phyloP scores from a whole-genome alignment of 805 yeast species.

The Ascoidea tarda region DNA sequence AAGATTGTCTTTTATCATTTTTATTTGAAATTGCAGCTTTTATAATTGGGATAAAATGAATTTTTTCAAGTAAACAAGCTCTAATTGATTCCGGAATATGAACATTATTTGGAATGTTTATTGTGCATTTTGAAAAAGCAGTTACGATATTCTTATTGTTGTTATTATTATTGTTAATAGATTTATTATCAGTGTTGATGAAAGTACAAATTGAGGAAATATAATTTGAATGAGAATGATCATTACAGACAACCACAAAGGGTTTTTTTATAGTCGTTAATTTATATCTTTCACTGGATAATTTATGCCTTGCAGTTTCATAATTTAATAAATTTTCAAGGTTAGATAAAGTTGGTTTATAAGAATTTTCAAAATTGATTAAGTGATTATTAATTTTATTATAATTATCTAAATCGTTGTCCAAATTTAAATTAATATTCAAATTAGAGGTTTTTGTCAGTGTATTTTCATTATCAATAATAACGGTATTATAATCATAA shows the following conservation, averaged over 20 bases:
- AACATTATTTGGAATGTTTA: neutral
- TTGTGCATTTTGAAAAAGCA: neutral
- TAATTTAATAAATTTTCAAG: constrained; percentile 11
- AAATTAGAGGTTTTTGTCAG: neutral
- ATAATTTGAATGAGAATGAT: constrained; percentile 10
- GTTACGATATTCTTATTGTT: constrained; percentile 10
- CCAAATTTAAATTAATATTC: too few relatives aligned
- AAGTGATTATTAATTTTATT: neutral
- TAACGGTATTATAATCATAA: too few relatives aligned
- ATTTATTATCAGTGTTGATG: constrained; percentile 1
- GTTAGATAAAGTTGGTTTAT: neutral
- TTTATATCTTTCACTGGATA: constrained; percentile 26
- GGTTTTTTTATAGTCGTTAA: constrained; percentile 25
- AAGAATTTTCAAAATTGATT: neutral
- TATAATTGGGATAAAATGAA: constrained; percentile 41
- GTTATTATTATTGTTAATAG: constrained; percentile 15
- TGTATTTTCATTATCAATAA: too few relatives aligned
- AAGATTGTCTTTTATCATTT: neutral
- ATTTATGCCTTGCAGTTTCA: constrained; percentile 24
- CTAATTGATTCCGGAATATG: constrained; percentile 5
- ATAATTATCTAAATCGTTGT: neutral
- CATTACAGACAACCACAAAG: constrained; percentile 37
- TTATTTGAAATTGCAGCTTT: constrained; percentile 15
- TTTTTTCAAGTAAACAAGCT: constrained; percentile 21
- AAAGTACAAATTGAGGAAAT: constrained; percentile 4